A percentile compares a stretch with the other conserved stretches of the same genome.
Conservation (phyloP, 805 yeast species). For the Candida stauntonica region DNA sequence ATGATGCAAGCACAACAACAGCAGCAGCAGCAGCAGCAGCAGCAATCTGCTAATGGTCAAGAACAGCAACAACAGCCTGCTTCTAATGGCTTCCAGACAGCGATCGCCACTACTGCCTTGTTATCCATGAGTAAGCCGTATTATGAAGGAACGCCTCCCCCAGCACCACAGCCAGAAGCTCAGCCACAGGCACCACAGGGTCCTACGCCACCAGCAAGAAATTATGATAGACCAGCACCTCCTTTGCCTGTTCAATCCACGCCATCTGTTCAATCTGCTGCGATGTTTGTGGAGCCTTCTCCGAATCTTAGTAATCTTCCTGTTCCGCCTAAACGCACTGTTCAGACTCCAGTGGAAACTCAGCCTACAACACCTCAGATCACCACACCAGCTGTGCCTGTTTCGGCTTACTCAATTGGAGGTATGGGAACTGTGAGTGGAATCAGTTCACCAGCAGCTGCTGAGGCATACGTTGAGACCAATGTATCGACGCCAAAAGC, state of each 20-base stretch:
- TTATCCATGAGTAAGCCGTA: background rate
- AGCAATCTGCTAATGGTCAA: background rate
- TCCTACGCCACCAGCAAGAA: constrained; percentile 14
- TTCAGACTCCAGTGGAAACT: constrained; percentile 1
- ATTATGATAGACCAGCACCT: constrained; percentile 10
- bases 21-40: constrained; percentile 3
- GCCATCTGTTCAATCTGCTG: constrained; percentile 6
- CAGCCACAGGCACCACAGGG: constrained; percentile 8
- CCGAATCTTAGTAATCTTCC: constrained; percentile 22
- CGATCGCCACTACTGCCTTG: background rate
- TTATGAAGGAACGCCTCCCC: background rate
- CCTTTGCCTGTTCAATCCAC: constrained; percentile 3
- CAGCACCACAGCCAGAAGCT: background rate
- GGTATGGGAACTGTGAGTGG: constrained; percentile 1
- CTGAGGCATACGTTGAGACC: background rate
- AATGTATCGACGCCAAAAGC: background rate
- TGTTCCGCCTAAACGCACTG: constrained; percentile 15
- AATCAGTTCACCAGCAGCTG: constrained; percentile 1
- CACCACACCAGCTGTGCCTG: background rate
- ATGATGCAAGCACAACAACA: constrained; percentile 5
- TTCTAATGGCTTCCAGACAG: too few species aligned
- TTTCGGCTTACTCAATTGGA: constrained; percentile 1
- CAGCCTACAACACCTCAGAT: background rate
- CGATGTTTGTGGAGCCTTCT: constrained; percentile 3
- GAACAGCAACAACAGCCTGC: background rate